Percentiles rank a stretch among this genome's conserved stretches.
Conservation (phyloP, 2,329 filamentous ascomycete genomes). For the Colletotrichum lini region DNA sequence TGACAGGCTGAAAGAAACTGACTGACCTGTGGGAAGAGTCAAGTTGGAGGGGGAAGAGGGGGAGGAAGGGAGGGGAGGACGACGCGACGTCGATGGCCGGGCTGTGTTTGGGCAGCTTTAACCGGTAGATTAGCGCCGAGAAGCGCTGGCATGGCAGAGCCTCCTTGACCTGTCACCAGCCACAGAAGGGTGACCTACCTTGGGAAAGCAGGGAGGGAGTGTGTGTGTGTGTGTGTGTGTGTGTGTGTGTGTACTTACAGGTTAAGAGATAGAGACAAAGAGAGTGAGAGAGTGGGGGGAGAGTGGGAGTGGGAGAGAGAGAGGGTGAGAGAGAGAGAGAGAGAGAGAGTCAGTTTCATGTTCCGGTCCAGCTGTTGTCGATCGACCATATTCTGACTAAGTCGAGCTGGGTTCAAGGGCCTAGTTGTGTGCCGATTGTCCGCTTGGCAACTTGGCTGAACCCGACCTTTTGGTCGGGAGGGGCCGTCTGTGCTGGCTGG, state of each 20-base stretch:
- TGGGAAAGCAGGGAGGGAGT: too few relatives aligned
- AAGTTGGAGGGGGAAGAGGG: too few relatives aligned
- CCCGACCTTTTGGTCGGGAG: constrained; percentile 36
- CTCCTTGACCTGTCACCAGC: constrained; percentile 21
- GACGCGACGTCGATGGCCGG: neutral
- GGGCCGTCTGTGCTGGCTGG: constrained; percentile 32
- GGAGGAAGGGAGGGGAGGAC: neutral
- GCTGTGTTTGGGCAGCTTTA: constrained; percentile 28
- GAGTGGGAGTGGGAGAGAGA: neutral
- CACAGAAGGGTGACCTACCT: constrained; percentile 10
- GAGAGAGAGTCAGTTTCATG: constrained; percentile 28
- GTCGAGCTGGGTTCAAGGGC: neutral
- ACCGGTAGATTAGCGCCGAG: constrained; percentile 36
- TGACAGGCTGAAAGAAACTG: too few relatives aligned
- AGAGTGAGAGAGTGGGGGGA: too few relatives aligned
- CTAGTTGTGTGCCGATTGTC: neutral
- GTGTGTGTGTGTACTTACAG: too few relatives aligned
- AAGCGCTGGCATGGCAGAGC: constrained; percentile 24
- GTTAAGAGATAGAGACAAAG: too few relatives aligned
- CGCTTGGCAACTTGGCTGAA: constrained; percentile 10
- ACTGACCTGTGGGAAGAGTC: too few relatives aligned
- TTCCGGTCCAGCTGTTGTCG: constrained; percentile 1
- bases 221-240: too few relatives aligned
- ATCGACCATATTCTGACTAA: constrained; percentile 15
- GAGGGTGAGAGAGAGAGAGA: too few relatives aligned